These are phyloP conservation scores for Fraxinus xanthoxyloides DNA, from an alignment of 305 asterid species.

Conservation along the genomic window DNA sequence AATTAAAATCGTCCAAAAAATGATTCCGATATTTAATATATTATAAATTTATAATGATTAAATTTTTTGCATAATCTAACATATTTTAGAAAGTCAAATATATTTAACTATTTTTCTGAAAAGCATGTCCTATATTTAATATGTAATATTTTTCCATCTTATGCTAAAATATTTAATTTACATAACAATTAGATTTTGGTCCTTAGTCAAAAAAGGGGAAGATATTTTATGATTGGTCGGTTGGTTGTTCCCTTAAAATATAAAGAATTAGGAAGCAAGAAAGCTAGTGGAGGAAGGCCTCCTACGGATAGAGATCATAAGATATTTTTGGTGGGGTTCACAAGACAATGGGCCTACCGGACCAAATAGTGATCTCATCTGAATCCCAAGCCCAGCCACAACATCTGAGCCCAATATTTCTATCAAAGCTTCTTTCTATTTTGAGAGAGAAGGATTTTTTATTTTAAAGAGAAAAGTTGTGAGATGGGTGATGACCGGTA, in stretches of 20 bases:
- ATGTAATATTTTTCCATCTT: not conserved
- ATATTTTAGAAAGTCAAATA: not conserved
- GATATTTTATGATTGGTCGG: not conserved
- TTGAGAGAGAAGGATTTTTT: too few relatives aligned
- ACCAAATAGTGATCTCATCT: not conserved
- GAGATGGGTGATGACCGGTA: too few relatives aligned
- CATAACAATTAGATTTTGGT: not conserved
- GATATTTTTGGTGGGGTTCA: not conserved
- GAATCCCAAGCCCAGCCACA: not conserved
- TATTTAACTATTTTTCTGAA: not conserved
- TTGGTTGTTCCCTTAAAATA: not conserved
- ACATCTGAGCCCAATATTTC: not conserved
- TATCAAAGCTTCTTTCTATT: not conserved
- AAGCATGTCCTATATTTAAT: not conserved
- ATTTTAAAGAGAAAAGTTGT: too few relatives aligned
- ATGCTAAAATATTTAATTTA: too few relatives aligned
- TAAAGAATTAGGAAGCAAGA: not conserved
- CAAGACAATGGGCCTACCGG: too few relatives aligned
- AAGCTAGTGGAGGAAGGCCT: too few relatives aligned
- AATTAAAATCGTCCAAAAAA: too few relatives aligned
- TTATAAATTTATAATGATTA: too few relatives aligned
- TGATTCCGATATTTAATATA: too few relatives aligned
- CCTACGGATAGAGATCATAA: not conserved
- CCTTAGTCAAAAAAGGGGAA: not conserved
- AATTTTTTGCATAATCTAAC: not conserved